Evolutionary conservation across 1,284 basidiomycete genomes (phyloP), one percentile per base, ranked within the genome.

Genomic region (Bjerkandera adusta): DNA sequence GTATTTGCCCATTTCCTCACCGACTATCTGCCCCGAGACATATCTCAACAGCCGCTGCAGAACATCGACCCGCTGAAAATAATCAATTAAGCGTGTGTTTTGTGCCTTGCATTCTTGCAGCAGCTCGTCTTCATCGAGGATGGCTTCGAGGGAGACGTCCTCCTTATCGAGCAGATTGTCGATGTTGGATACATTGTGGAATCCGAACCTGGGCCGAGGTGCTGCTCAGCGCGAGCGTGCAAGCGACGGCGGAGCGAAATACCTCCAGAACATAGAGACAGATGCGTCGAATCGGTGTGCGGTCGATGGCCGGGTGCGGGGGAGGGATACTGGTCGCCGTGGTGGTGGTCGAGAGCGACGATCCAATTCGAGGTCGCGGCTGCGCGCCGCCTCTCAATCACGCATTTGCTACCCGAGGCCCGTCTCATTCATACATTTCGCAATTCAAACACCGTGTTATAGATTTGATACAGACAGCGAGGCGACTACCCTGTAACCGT

Each of bases 101-200:
- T 96, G 92, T 3, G 89, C 78, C 69, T 98, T 98, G 79, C 92
- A 94, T 67, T 98, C 95, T 66, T 92, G 90, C 43, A 98, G 72
- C 45, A 97, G 75, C 66, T 97, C 94, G 64, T 92, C 89, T 70
- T 97, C 92, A 70, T 97, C 93, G 48, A 98, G 75, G 48, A 98
- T 84, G 41, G 92, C 87, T 68, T 97, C 94, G 40, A 97, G 76
- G 32, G 82, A 76, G 53, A 89, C 83, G 58, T 89, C 86, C 55
- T 89, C 86, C 72, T 87, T 87, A 76, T 90, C 86, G 55, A 91
- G 78, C 52, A 91, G 76, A 62, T 77, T 79, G 77, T 91, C 88
- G 70, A 91, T 89, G 50, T 83, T 75, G 48, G 86, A 89, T 48
- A 82, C 83, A 74, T 88, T 87, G 67, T 87, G 81, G 68, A 91